Base-by-base conservation (phyloP, 2,329 filamentous ascomycete species). In the Tetracladium maxilliforme region DNA sequence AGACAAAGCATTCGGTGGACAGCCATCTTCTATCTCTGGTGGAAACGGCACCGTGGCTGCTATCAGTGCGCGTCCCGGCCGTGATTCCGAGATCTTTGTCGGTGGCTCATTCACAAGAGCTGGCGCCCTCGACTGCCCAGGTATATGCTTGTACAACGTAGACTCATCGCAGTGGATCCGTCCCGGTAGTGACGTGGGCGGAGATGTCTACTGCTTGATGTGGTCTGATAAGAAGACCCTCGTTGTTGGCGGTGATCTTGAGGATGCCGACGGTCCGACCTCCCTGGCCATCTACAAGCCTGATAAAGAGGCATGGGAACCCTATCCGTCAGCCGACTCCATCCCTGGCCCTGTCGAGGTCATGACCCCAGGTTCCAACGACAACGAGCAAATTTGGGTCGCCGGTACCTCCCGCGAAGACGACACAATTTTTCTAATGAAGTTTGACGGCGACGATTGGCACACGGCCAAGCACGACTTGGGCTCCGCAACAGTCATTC, bases 101-200 rank as follows among this genome's bases (percentile, higher is more conserved):
- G 87, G 78, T 19, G 90, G 90, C 16, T 70, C 67, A 7, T 98
- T 95, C 43, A 59, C 70, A n/a, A 70, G 67, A 16, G 90, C 84
- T 11, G 90, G 90, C 15, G 75, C 77, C 5, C 64, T 95, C 16
- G 73, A 70, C 21, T 98, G 90, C 45, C 72, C 77, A 4, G 74
- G 70, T 23, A 67, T 98, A 14, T 98, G 90, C 51, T 58, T 77
- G 30, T 92, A 80, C 52, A 73, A 78, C 43, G 70, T 73, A 3
- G 56, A 67, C 6, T 61, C 63, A 5, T 65, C 63, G 10, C 76
- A 86, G 40, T 98, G 87, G 87, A 77, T 64, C 40, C 69, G 77
- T 19, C 79, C 84, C 10, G 84, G 83, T 7, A 68, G 64, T 22
- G 73, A 68, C 29, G 50, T 95, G 10, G 57, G 56, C 23, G 87